Evolutionary conservation across 768 basidiomycete genomes (phyloP), one percentile per base, ranked within the genome.

Genomic region (Mycena crocata): DNA sequence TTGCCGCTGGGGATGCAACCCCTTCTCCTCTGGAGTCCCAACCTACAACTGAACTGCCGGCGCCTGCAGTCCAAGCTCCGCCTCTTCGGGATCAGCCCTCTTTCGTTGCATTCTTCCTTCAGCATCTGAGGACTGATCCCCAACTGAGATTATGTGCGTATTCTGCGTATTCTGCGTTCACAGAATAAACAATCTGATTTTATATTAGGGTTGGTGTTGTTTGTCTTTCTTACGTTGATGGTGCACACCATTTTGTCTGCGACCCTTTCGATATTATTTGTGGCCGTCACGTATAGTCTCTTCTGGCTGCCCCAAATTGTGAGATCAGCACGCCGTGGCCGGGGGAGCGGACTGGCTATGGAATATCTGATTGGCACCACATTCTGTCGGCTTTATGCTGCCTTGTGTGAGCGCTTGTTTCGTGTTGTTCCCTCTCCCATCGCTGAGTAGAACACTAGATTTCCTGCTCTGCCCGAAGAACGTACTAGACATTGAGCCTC

Each of bases 301-400:
- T 90, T 96, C 72, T 98, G 95, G 95, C 70, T 91, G 6, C 90
- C 93, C 5, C 95, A 96, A 77, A 94, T 98, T 51, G 82, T 90
- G 57, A 85, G 95, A 26, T 92, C 94, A 19, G 88, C 85, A 19
- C 85, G 86, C 24, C 86, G 93, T 26, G 92, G 90, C 12, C 84
- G 93, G 64, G 84, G 85, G 10, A 91, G 91, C 73, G 92, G 91
- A 1, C 74, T 97, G 45, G 81, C 85, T 10, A 82, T 79, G 48
- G 87, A 89, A 71, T 97, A 96, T 70, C 74, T 96, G 24, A 57
- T 96, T 12, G 95, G 94, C 14, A 93, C 90, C 7, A 92, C 92
- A 0, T 52, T 88, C 2, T 91, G 90, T 62, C 83, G 95, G 57
- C 79, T 94, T 49, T 89, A 86, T 61, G 85, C 91, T 50, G 87